Conservation (phyloP, 805 yeast species). For the Lachancea thermotolerans region DNA sequence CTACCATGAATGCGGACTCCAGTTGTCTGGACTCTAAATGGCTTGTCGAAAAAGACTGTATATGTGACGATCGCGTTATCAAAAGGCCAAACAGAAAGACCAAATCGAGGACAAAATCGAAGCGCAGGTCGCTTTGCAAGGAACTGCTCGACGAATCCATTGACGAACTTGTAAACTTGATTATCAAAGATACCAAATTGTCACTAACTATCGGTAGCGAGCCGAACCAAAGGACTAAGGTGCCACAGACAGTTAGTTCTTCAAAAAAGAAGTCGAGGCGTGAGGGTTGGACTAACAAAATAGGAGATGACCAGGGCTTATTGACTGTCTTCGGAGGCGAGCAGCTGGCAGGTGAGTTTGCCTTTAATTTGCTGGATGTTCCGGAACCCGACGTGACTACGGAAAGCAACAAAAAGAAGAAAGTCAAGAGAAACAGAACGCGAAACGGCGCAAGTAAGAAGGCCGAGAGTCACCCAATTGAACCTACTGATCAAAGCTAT, state of each 20-base stretch:
- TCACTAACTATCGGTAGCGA: neutral
- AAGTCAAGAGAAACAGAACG: neutral
- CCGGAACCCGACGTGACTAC: neutral
- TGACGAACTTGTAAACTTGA: constrained; percentile 3
- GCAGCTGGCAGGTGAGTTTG: too few relatives aligned
- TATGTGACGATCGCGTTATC: neutral
- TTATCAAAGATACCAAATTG: neutral
- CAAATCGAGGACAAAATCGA: neutral
- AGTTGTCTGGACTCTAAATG: neutral
- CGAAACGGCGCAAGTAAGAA: too few relatives aligned
- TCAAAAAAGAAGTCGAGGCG: neutral
- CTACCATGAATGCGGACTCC: neutral
- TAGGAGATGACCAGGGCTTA: neutral
- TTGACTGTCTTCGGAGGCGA: too few relatives aligned
- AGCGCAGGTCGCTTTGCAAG: neutral
- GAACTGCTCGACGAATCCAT: neutral
- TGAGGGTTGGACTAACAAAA: neutral
- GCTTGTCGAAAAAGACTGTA: neutral
- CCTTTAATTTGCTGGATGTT: neutral
- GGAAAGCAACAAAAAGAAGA: neutral
- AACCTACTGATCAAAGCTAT: neutral
- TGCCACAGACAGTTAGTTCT: neutral
- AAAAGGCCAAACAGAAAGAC: neutral
- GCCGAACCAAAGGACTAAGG: neutral
- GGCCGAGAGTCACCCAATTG: too few relatives aligned